phyloP scores from a whole-genome alignment of 2,329 filamentous ascomycete species.

The Fusarium sp. region DNA sequence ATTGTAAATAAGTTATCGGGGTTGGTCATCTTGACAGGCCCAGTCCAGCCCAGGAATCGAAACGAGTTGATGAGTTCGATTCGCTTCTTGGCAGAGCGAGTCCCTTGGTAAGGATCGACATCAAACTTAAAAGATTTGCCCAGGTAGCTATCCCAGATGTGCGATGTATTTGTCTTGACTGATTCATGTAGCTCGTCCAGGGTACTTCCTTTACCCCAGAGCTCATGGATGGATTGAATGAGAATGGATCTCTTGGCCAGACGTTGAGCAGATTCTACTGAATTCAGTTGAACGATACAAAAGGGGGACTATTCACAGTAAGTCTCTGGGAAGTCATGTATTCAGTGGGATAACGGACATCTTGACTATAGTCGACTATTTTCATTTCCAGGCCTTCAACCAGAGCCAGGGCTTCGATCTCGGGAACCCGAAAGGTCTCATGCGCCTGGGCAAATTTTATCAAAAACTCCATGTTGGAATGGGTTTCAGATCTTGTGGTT shows the following conservation, averaged over 20 bases:
- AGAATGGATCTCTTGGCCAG: conserved; percentile 84
- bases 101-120: conserved; percentile 84
- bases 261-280: conserved; percentile 70
- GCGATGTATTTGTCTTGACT: conserved; percentile 67
- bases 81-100: conserved; percentile 71
- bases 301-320: conserved; percentile 77
- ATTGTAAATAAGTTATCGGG: conserved; percentile 81
- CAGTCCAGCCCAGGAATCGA: conserved; percentile 79
- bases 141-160: conserved; percentile 75
- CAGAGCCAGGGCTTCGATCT: conserved; percentile 82
- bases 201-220: conserved; percentile 81
- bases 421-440: conserved; percentile 88
- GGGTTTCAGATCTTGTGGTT: background rate
- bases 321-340: conserved; percentile 33
- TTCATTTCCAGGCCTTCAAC: conserved; percentile 74
- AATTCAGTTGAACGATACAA: conserved; percentile 77
- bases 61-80: conserved; percentile 85
- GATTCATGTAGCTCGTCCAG: conserved; percentile 76
- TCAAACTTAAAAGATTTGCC: conserved; percentile 81
- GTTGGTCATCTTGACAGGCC: conserved; percentile 79
- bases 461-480: conserved; percentile 74
- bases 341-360: conserved; percentile 64
- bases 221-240: conserved; percentile 83
- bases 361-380: conserved; percentile 77
- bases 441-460: conserved; percentile 91